Percentiles rank a stretch among this genome's conserved stretches.
Evolutionary conservation across 371 early-diverging fungal genomes (phyloP).

Genomic region (Mortierella sp.): DNA sequence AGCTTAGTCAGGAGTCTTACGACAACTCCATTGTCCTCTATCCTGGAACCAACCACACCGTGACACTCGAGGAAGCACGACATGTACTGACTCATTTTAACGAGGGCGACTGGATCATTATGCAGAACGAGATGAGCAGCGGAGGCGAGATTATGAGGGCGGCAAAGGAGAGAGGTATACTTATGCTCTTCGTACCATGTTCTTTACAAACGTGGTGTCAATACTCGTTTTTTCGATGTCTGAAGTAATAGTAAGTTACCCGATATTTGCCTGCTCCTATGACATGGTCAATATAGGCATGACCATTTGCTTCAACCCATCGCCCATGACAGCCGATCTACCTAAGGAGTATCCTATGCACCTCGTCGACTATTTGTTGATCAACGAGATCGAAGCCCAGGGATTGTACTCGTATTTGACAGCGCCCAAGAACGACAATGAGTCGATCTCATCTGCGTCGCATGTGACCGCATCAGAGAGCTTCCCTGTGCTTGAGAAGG

Average conservation of each 20-base stretch:
- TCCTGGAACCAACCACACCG: conserved; percentile 81
- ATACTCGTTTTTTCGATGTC: background rate
- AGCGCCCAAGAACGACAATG: conserved; percentile 14
- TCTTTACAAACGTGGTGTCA: too few species aligned
- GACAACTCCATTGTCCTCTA: conserved; percentile 91
- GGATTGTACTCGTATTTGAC: conserved; percentile 57
- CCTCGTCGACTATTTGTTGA: conserved; percentile 77
- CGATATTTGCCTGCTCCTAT: background rate
- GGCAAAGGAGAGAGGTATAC: conserved; percentile 64
- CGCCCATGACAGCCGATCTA: conserved; percentile 78
- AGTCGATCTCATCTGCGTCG: conserved; percentile 39
- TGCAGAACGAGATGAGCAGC: conserved; percentile 88
- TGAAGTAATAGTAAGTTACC: too few species aligned
- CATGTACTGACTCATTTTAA: conserved; percentile 57
- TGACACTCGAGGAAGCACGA: conserved; percentile 59
- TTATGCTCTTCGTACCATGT: too few species aligned
- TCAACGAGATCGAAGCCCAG: conserved; percentile 84
- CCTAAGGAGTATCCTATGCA: conserved; percentile 67
- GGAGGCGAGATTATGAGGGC: conserved; percentile 74
- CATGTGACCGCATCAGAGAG: conserved; percentile 51
- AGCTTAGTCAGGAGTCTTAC: conserved; percentile 73
- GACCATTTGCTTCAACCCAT: conserved; percentile 86
- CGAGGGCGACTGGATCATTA: conserved; percentile 73
- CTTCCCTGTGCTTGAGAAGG: conserved; percentile 55
- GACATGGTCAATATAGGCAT: conserved; percentile 58